phyloP scores from a whole-genome alignment of 2,329 filamentous ascomycete species.

The Aspergillus sp. region DNA sequence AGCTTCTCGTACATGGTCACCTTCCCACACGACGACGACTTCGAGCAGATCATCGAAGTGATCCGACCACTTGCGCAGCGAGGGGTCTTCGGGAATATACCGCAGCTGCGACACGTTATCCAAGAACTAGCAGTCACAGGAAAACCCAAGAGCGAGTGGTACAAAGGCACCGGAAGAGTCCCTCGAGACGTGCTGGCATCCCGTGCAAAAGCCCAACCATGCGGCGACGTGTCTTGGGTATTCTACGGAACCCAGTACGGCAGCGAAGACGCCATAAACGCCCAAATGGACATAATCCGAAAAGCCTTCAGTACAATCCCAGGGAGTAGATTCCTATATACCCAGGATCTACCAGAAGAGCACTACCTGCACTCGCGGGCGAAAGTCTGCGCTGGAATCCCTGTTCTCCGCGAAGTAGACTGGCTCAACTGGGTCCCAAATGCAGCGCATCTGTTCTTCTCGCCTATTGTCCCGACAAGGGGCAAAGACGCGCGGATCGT shows the following conservation, averaged over 20 bases:
- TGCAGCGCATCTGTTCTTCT: neutral
- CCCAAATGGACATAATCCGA: neutral
- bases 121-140: neutral
- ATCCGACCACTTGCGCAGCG: slow-evolving; percentile 32
- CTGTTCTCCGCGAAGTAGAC: neutral
- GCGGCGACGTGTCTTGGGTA: neutral
- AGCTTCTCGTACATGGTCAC: slow-evolving; percentile 35
- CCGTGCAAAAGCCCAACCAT: neutral
- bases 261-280: neutral
- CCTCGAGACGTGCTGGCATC: neutral
- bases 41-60: slow-evolving; percentile 42
- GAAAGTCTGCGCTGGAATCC: neutral
- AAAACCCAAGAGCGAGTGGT: neutral
- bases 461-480: neutral
- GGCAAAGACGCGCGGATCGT: neutral
- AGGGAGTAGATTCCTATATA: neutral
- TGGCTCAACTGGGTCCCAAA: neutral
- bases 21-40: slow-evolving; percentile 47
- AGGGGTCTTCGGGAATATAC: neutral
- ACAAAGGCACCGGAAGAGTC: neutral
- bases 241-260: neutral
- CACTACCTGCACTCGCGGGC: neutral
- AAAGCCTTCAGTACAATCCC: neutral
- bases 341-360: neutral
- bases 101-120: neutral